phyloP scores from a whole-genome alignment of 345 rosid genomes.

The Euclidium syriacum region DNA sequence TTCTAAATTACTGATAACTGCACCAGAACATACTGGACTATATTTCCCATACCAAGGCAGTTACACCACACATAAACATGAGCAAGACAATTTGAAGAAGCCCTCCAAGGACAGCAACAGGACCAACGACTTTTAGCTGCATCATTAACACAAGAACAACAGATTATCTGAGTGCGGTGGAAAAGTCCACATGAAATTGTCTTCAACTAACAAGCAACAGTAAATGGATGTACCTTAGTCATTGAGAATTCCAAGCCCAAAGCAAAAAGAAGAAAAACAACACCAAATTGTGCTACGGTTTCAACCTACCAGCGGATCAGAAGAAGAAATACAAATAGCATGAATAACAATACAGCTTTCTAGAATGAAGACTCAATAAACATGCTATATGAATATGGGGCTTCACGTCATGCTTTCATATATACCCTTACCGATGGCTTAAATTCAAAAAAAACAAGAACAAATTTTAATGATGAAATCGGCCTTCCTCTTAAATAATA shows the following conservation, averaged over 20 bases:
- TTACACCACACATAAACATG: slow-evolving; percentile 72
- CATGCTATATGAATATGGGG: neutral
- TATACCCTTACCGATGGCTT: neutral
- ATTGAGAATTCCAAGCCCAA: slow-evolving; percentile 95
- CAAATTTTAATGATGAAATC: neutral
- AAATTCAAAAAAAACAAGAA: neutral
- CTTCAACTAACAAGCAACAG: neutral
- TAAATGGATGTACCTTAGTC: too few species aligned
- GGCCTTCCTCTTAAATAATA: neutral
- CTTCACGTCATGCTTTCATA: neutral
- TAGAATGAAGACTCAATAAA: neutral
- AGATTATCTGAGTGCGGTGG: slow-evolving; percentile 2
- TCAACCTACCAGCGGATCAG: slow-evolving; percentile 59
- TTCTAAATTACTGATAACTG: neutral
- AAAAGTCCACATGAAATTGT: neutral
- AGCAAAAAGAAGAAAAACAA: slow-evolving; percentile 98
- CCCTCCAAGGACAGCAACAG: slow-evolving; percentile 94
- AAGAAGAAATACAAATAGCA: neutral
- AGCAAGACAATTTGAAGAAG: slow-evolving; percentile 79
- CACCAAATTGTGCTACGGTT: slow-evolving; percentile 97
- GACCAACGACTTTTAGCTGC: slow-evolving; percentile 96
- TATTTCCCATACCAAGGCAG: slow-evolving; percentile 56
- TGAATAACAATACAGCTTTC: neutral
- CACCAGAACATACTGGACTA: slow-evolving; percentile 6
- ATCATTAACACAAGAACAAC: slow-evolving; percentile 25